These are phyloP conservation scores for Coemansia sp. DNA, from an alignment of 192 early-diverging fungal genomes.

Conservation along the genomic window DNA sequence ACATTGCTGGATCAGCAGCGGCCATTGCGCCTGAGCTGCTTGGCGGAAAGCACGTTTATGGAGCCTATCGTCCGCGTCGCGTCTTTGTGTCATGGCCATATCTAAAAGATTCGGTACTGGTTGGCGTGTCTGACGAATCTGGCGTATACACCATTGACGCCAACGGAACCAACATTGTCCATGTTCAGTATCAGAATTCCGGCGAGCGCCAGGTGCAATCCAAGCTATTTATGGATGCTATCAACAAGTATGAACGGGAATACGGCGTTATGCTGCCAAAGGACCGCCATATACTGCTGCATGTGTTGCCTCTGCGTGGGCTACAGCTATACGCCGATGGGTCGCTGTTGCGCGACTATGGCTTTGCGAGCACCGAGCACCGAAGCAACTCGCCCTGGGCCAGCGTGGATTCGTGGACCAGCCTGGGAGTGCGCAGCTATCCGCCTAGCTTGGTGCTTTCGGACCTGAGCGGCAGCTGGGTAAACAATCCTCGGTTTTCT, in stretches of 20 bases:
- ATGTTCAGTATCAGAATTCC: conserved; percentile 9
- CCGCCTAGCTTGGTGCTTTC: conserved; percentile 46
- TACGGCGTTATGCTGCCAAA: conserved; percentile 20
- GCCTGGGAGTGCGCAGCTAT: conserved; percentile 24
- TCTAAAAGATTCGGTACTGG: conserved; percentile 74
- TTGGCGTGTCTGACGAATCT: conserved; percentile 67
- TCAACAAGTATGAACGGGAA: conserved; percentile 23
- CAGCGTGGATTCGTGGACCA: conserved; percentile 14
- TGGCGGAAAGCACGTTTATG: conserved; percentile 24
- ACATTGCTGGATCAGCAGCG: conserved; percentile 6
- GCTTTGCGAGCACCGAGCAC: conserved; percentile 4
- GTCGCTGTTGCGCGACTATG: conserved; percentile 46
- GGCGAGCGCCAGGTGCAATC: conserved; percentile 29
- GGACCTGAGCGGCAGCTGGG: conserved; percentile 47
- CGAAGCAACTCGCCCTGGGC: conserved; percentile 20
- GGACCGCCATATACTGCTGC: conserved; percentile 21
- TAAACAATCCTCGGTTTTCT: conserved; percentile 64
- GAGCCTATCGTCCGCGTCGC: conserved; percentile 31
- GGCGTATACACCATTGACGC: conserved; percentile 53
- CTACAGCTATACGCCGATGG: conserved; percentile 42
- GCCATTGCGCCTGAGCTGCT: conserved; percentile 33
- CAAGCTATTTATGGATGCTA: conserved; percentile 26
- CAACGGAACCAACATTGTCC: conserved; percentile 11
- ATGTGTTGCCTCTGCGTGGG: conserved; percentile 45
- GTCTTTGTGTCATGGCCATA: conserved; percentile 77